Evolutionary conservation across 2,329 filamentous ascomycete species (phyloP), one percentile per base, ranked within the genome.

Genomic region (Beauveria caledonica): DNA sequence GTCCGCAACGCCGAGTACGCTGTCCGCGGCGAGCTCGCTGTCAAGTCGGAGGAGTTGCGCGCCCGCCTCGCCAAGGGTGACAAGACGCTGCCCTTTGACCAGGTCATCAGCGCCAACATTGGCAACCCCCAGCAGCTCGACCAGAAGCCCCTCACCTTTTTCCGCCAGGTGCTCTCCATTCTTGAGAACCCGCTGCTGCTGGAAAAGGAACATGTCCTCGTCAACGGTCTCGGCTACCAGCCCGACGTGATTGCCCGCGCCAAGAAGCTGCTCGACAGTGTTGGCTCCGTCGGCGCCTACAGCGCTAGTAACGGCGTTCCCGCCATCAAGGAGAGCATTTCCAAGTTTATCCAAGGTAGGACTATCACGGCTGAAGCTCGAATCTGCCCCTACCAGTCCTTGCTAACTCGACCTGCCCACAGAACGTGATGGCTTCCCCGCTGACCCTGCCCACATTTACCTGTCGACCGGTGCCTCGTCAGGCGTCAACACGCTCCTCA

Each of bases 101-200:
- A 91, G 62, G 87, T 99, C 75, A 93, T 99, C 77, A 92, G 90
- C 64, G 94, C 94, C 76, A 99, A 99, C 78, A 99, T 99, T 71
- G 94, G 94, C 71, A 99, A 99, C 80, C 94, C 94, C 4, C 94
- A 99, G 77, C 94, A 99, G 78, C 86, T 99, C 64, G 94, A 97
- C 77, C 94, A 99, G 82, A 95, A 97, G 81, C 94, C 94, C 70
- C 93, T 99, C 70, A 99, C 94, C 67, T 99, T 97, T 82, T 97
- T 99, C 85, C 87, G 94, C 68, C 93, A 99, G 78, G 94, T 99
- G 29, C 83, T 94, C 69, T 96, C 91, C 76, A 75, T 99, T 64
- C 77, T 97, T 62, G 94, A 99, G 80, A 92, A 97, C 79, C 94
- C 94, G 1, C 73, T 80, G 61, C 80, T 99, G 39, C 81, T 99